A percentile compares a stretch with the other conserved stretches of the same genome.
Conservation (phyloP, 208 protist genomes). For the Sergeia podlipaevii region DNA sequence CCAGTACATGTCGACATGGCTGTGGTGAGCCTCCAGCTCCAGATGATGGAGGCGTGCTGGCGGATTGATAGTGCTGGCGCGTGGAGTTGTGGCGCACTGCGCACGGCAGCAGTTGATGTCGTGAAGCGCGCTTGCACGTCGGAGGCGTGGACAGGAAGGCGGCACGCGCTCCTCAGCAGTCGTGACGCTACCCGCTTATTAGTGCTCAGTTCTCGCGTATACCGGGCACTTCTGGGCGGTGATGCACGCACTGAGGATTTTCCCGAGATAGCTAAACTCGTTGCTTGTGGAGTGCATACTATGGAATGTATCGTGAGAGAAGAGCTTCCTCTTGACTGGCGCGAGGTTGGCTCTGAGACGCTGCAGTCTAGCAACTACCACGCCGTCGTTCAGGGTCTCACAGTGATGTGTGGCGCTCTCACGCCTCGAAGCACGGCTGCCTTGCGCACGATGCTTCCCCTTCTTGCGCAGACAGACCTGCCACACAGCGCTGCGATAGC, state of each 20-base stretch:
- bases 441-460: constrained; percentile 27
- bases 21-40: no score
- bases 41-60: no score
- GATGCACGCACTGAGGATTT: constrained; percentile 1
- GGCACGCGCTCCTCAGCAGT: neutral
- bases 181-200: neutral
- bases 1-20: no score
- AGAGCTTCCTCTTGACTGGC: constrained; percentile 54
- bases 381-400: constrained; percentile 19
- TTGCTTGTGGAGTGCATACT: no score
- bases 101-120: no score
- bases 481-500: constrained; percentile 13
- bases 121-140: neutral
- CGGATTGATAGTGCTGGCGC: no score
- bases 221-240: neutral
- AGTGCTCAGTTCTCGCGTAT: neutral
- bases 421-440: constrained; percentile 10
- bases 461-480: constrained; percentile 33
- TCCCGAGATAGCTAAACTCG: neutral
- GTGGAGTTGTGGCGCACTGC: no score
- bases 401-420: constrained; percentile 14
- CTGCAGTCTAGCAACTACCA: constrained; percentile 16
- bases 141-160: neutral
- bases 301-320: constrained; percentile 23
- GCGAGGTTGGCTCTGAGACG: constrained; percentile 25